Conservation (phyloP, 768 basidiomycete species). For the Cystofilobasidium bisporidii region DNA sequence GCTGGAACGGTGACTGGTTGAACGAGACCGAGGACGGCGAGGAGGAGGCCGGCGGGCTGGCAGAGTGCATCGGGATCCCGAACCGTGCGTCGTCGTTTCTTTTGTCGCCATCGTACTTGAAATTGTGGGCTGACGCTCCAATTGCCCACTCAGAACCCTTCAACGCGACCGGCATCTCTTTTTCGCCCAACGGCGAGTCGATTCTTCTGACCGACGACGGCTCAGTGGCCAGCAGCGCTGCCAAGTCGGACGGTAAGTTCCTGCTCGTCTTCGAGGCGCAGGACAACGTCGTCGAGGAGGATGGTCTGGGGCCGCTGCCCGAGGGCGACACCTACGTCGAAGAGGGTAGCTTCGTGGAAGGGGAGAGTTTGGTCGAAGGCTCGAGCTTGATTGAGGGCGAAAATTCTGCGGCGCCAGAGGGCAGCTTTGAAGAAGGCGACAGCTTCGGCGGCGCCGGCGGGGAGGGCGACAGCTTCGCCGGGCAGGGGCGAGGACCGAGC, state of each 20-base stretch:
- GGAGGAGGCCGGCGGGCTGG: conserved; percentile 10
- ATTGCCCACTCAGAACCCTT: conserved; percentile 15
- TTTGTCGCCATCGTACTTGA: too few species aligned
- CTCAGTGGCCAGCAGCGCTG: neutral
- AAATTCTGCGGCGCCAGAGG: neutral
- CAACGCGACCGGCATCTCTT: conserved; percentile 5
- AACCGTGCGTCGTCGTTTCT: neutral
- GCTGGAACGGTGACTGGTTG: conserved; percentile 25
- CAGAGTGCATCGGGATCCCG: conserved; percentile 26
- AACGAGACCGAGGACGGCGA: neutral
- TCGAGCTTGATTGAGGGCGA: neutral
- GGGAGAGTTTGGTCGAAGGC: neutral
- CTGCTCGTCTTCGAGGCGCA: conserved; percentile 19
- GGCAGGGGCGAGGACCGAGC: neutral
- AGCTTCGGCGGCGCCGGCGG: neutral
- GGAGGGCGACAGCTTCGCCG: neutral
- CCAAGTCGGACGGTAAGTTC: conserved; percentile 8
- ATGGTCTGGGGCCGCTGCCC: neutral
- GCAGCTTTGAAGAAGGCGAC: neutral
- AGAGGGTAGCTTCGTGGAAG: neutral
- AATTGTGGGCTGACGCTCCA: too few species aligned
- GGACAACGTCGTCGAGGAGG: neutral
- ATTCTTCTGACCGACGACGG: conserved; percentile 9
- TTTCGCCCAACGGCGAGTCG: conserved; percentile 12
- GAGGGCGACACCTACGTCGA: neutral